Conservation (phyloP, 2,329 filamentous ascomycete genomes). For the Pestalotiopsis sp. region DNA sequence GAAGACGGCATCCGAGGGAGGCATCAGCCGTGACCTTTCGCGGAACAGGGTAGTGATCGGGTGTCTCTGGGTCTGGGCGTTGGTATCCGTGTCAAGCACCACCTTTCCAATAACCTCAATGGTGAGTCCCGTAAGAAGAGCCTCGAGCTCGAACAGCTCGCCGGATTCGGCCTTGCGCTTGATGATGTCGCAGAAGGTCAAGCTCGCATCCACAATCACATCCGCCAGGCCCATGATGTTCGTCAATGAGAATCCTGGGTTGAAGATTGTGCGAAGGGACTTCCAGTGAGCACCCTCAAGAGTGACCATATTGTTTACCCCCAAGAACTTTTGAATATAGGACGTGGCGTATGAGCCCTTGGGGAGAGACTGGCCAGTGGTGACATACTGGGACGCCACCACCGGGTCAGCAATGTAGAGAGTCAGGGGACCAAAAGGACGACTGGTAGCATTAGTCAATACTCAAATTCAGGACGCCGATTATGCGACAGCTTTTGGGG, state of each 20-base stretch:
- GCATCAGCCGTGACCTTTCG: background rate
- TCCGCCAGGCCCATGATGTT: slow-evolving; percentile 5
- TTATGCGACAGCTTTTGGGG: background rate
- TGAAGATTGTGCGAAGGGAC: background rate
- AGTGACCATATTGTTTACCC: background rate
- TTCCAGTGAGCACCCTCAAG: background rate
- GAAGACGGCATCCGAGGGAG: slow-evolving; percentile 1
- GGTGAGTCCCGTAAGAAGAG: background rate
- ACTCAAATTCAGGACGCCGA: background rate
- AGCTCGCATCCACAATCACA: background rate
- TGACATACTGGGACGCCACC: background rate
- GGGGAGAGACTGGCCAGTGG: background rate
- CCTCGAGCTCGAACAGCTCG: slow-evolving; percentile 6
- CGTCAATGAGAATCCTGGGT: background rate
- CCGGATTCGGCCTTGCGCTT: background rate
- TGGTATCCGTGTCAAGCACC: slow-evolving; percentile 1
- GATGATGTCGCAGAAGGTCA: slow-evolving; percentile 6
- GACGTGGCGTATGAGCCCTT: background rate
- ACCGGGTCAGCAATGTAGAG: background rate
- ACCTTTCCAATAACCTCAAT: slow-evolving; percentile 7
- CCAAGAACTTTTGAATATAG: background rate
- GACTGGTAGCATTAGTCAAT: background rate
- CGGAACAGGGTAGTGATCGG: slow-evolving; percentile 1
- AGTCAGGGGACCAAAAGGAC: background rate
- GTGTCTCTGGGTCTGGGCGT: background rate